These are phyloP conservation scores for Pholiota molesta DNA, from an alignment of 768 basidiomycete genomes.

Conservation along the genomic window DNA sequence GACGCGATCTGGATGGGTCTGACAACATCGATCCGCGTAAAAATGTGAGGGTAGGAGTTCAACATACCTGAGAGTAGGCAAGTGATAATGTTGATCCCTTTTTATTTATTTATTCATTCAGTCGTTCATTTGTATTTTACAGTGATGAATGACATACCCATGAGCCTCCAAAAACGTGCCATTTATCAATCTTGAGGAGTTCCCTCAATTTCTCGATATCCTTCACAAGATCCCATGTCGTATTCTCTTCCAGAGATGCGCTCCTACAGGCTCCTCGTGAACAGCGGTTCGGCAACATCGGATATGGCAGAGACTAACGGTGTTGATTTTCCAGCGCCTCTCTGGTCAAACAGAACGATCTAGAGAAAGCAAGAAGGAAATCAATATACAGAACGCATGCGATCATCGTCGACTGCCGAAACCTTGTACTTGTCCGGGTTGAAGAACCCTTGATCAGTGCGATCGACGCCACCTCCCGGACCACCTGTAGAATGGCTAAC, in stretches of 20 bases:
- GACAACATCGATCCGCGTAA: constrained; percentile 4
- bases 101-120: background rate
- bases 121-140: background rate
- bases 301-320: constrained; percentile 53
- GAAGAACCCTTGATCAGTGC: constrained; percentile 77
- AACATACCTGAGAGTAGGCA: constrained; percentile 77
- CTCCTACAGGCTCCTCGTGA: constrained; percentile 40
- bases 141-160: constrained; percentile 56
- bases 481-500: constrained; percentile 50
- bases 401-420: background rate
- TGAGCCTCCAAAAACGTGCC: constrained; percentile 95
- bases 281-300: background rate
- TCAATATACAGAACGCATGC: background rate
- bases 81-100: constrained; percentile 89
- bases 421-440: constrained; percentile 87
- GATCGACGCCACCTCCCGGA: constrained; percentile 77
- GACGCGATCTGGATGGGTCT: constrained; percentile 83
- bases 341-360: constrained; percentile 90
- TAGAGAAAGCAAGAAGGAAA: constrained; percentile 27
- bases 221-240: constrained; percentile 91
- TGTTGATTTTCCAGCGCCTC: constrained; percentile 85
- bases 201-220: constrained; percentile 86
- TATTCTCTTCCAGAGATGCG: constrained; percentile 84
- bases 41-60: background rate
- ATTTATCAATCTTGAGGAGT: constrained; percentile 77